Conservation (phyloP, 208 protist species). For the Wallacemonas sp. region DNA sequence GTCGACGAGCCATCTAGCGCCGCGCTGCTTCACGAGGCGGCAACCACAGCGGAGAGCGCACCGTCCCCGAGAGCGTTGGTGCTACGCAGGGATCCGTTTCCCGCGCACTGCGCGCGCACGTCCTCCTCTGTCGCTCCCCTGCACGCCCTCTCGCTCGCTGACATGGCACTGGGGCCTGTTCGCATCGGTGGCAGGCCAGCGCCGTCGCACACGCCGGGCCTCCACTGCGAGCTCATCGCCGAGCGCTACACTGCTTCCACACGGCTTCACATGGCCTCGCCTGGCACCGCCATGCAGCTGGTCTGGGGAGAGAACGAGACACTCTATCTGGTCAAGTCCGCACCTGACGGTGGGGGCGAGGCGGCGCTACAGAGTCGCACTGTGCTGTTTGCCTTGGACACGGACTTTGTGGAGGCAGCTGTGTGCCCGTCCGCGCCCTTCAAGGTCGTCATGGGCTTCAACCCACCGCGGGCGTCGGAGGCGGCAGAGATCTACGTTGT, state of each 20-base stretch:
- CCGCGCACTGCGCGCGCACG: neutral
- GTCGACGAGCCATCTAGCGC: neutral
- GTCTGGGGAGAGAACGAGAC: conserved; percentile 22
- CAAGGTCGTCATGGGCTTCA: conserved; percentile 44
- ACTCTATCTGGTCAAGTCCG: conserved; percentile 24
- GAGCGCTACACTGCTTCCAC: conserved; percentile 24
- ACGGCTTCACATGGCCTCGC: conserved; percentile 19
- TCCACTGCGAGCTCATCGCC: conserved; percentile 52
- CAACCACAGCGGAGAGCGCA: neutral
- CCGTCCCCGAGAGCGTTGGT: neutral
- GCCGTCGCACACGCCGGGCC: too few relatives aligned
- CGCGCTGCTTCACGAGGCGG: neutral
- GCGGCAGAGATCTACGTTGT: conserved; percentile 39
- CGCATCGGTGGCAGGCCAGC: too few relatives aligned
- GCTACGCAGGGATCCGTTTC: neutral
- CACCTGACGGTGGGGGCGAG: too few relatives aligned
- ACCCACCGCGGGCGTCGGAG: conserved; percentile 17
- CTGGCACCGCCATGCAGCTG: conserved; percentile 47
- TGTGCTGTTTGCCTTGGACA: conserved; percentile 45
- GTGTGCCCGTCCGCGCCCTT: conserved; percentile 28
- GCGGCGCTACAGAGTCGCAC: too few relatives aligned
- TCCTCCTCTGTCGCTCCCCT: neutral
- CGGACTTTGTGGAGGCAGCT: conserved; percentile 38
- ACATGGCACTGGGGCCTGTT: too few relatives aligned
- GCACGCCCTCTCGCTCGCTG: neutral